Percentiles rank a stretch among this genome's conserved stretches.
phyloP scores from a whole-genome alignment of 2,329 filamentous ascomycete genomes.

The Sarocladiaceae sp. region DNA sequence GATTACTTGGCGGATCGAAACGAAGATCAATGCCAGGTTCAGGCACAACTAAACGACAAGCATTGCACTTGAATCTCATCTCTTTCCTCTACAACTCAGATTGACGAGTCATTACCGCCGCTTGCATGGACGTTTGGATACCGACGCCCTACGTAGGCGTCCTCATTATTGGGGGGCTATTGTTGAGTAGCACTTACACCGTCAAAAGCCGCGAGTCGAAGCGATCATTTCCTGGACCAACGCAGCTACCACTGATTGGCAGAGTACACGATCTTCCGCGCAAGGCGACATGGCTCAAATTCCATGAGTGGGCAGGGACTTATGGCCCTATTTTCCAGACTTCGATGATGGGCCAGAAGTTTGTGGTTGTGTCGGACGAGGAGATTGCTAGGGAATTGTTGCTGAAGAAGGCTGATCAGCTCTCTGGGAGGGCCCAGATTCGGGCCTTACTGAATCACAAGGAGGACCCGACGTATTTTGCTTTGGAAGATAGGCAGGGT shows the following conservation, averaged over 20 bases:
- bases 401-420: conserved; percentile 45
- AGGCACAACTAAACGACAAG: no score
- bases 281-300: conserved; percentile 45
- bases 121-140: background rate
- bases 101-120: no score
- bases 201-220: background rate
- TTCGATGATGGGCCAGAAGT: conserved; percentile 32
- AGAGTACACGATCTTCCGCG: conserved; percentile 44
- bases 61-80: no score
- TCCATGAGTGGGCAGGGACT: conserved; percentile 41
- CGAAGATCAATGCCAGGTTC: no score
- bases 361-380: conserved; percentile 43
- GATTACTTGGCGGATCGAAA: no score
- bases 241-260: conserved; percentile 42
- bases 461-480: conserved; percentile 42
- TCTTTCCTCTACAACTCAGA: no score
- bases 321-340: conserved; percentile 41
- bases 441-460: conserved; percentile 45
- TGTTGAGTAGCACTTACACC: background rate
- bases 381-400: conserved; percentile 44
- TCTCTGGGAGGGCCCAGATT: conserved; percentile 46
- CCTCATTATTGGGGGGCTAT: background rate
- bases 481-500: conserved; percentile 38
- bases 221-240: conserved; percentile 37
- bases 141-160: background rate